Conservation (phyloP, 1,284 basidiomycete species). For the Athelia psychrophila region DNA sequence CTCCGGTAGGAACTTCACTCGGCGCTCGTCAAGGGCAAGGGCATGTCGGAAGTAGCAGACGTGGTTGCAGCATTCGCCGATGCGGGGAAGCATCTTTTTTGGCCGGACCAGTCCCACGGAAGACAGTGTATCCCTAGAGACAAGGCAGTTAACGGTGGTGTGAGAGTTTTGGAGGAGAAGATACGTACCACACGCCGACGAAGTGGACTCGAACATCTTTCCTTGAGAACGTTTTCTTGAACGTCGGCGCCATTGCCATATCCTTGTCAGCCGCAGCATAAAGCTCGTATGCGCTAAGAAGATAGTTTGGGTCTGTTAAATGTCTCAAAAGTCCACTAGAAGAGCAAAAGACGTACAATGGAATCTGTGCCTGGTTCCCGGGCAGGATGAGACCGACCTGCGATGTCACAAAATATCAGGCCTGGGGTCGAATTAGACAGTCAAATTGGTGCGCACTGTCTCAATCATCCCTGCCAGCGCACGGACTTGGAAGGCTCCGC, state of each 20-base stretch:
- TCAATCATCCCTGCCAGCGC: slow-evolving; percentile 34
- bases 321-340: slow-evolving; percentile 6
- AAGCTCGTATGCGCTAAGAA: neutral
- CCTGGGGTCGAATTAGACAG: neutral
- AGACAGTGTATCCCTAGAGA: slow-evolving; percentile 27
- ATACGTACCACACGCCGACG: slow-evolving; percentile 31
- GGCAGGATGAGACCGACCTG: slow-evolving; percentile 33
- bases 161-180: neutral
- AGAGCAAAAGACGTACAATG: slow-evolving; percentile 22
- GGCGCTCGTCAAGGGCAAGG: slow-evolving; percentile 35
- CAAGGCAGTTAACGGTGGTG: too few relatives aligned
- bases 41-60: slow-evolving; percentile 29
- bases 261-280: neutral
- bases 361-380: slow-evolving; percentile 34
- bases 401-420: neutral
- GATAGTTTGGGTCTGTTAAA: neutral
- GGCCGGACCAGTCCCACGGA: slow-evolving; percentile 29
- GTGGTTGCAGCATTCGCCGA: slow-evolving; percentile 22
- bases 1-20: slow-evolving; percentile 39
- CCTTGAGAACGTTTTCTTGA: slow-evolving; percentile 24
- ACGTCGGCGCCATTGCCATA: slow-evolving; percentile 18
- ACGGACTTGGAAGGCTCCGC: slow-evolving; percentile 37
- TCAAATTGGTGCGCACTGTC: slow-evolving; percentile 15
- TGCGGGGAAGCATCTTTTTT: slow-evolving; percentile 21
- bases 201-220: slow-evolving; percentile 28